These are phyloP conservation scores for Metroxylon sagu DNA, from an alignment of 176 grass and related monocot species.

Conservation along the genomic window DNA sequence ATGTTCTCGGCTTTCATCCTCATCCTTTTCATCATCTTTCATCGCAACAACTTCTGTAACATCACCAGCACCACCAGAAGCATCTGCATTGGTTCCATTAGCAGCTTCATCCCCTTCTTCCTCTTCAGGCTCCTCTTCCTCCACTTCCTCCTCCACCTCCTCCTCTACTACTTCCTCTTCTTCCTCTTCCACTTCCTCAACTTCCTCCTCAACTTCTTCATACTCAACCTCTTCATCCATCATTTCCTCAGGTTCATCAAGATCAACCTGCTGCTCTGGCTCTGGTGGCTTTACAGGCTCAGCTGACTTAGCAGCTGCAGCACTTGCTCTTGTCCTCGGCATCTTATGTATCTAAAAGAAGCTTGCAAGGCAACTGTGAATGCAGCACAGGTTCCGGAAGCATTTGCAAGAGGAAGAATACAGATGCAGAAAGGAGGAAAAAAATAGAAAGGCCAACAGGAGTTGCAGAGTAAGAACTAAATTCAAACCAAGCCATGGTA, in stretches of 20 bases:
- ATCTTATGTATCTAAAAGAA: conserved; percentile 55
- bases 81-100: conserved; percentile 8
- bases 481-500: conserved; percentile 35
- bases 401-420: conserved; percentile 40
- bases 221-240: conserved; percentile 63
- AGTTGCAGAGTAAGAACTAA: conserved; percentile 32
- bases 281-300: conserved; percentile 11
- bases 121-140: conserved; percentile 32
- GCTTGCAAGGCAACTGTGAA: conserved; percentile 54
- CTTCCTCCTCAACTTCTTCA: conserved; percentile 46
- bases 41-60: conserved; percentile 12
- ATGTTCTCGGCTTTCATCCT: conserved; percentile 34
- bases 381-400: conserved; percentile 43
- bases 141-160: conserved; percentile 3
- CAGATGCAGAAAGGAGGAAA: conserved; percentile 42
- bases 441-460: conserved; percentile 45
- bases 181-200: conserved; percentile 51
- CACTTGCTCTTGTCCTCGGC: conserved; percentile 45
- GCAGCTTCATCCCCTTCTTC: conserved; percentile 7
- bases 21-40: conserved; percentile 15
- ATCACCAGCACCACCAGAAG: conserved; percentile 4
- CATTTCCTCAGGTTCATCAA: conserved; percentile 42
- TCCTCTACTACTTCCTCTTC: conserved; percentile 31
- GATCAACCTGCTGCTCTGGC: conserved; percentile 32
- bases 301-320: conserved; percentile 25